Percentiles rank a stretch among this genome's conserved stretches.
These are phyloP conservation scores for Triticum urartu DNA, from an alignment of 176 grass and related monocot genomes.

Conservation along the genomic window DNA sequence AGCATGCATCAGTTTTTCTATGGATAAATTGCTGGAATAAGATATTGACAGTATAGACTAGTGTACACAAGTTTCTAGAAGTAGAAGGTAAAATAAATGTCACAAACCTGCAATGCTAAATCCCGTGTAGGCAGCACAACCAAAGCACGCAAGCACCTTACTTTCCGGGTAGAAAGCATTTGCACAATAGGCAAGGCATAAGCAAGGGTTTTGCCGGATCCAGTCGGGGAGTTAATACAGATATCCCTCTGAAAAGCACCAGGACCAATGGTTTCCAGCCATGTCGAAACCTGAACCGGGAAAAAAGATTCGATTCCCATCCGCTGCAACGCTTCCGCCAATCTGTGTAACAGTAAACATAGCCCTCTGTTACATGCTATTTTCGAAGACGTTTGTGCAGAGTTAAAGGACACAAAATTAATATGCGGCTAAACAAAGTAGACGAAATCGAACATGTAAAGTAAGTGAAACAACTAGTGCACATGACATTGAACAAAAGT, in stretches of 20 bases:
- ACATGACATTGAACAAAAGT: not conserved
- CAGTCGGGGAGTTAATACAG: constrained; percentile 94
- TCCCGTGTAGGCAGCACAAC: constrained; percentile 87
- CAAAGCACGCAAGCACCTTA: constrained; percentile 76
- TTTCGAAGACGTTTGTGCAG: not conserved
- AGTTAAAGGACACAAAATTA: not conserved
- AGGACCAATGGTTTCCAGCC: constrained; percentile 78
- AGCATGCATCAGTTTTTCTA: constrained; percentile 2
- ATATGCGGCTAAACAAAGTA: not conserved
- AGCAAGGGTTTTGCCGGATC: constrained; percentile 89
- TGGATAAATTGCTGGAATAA: not conserved
- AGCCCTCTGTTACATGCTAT: not conserved
- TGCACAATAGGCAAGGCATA: constrained; percentile 94
- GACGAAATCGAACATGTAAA: not conserved
- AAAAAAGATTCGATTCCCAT: constrained; percentile 79
- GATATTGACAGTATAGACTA: not conserved
- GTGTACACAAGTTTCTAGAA: not conserved
- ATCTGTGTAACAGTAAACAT: constrained; percentile 47
- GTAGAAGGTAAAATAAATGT: constrained; percentile 11
- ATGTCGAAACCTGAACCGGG: constrained; percentile 74
- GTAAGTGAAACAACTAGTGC: not conserved
- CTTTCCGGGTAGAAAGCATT: constrained; percentile 48
- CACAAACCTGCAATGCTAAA: constrained; percentile 81
- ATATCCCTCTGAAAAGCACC: constrained; percentile 93
- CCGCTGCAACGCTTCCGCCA: constrained; percentile 56